Evolutionary conservation across 176 grass and related monocot species (phyloP).

Genomic region (Carex myosuroides): DNA sequence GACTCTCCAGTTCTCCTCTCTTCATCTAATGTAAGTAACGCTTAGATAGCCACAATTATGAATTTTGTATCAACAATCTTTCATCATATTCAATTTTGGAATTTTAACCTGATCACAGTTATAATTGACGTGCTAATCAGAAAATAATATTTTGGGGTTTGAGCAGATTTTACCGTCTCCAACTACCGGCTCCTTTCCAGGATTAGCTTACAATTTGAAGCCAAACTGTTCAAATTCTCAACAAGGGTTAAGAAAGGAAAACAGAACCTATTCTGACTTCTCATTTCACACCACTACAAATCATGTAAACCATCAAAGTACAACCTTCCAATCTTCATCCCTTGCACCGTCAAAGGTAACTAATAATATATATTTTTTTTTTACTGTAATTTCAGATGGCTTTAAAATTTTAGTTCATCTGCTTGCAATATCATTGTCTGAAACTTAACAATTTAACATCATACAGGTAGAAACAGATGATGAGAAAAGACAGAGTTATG

Average conservation of each 20-base stretch:
- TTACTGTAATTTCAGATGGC: background rate
- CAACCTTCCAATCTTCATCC: constrained; percentile 11
- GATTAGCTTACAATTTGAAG: constrained; percentile 44
- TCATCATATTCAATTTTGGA: background rate
- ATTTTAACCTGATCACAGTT: background rate
- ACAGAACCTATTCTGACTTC: constrained; percentile 32
- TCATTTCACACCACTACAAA: constrained; percentile 49
- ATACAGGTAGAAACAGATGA: constrained; percentile 16
- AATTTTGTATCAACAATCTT: background rate
- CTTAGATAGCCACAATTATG: background rate
- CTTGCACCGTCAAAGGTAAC: constrained; percentile 47
- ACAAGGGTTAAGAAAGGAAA: constrained; percentile 14
- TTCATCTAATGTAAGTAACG: constrained; percentile 38
- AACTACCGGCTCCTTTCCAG: constrained; percentile 69
- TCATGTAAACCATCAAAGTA: background rate
- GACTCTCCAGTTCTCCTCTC: constrained; percentile 82
- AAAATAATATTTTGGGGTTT: background rate
- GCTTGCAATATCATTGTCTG: background rate
- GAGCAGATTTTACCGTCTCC: constrained; percentile 58
- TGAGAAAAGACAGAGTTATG: background rate
- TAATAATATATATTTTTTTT: background rate
- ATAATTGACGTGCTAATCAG: background rate
- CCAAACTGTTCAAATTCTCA: constrained; percentile 23
- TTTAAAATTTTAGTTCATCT: background rate
- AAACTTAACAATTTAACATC: background rate